These are phyloP conservation scores for Recurvomyces mirabilis DNA, from an alignment of 495 filamentous ascomycete species.

Conservation along the genomic window DNA sequence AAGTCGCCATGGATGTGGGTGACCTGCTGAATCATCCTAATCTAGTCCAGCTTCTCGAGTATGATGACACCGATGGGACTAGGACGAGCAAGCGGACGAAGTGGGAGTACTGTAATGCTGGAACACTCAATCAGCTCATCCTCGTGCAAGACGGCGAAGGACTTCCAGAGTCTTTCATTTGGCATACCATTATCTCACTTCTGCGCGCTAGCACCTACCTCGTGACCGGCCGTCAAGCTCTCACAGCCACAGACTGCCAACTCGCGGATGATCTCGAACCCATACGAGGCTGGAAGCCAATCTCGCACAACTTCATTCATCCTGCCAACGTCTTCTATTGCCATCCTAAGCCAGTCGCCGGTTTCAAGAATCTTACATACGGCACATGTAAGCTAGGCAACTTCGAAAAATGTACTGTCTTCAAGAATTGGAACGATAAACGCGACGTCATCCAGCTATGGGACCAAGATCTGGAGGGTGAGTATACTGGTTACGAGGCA, in stretches of 20 bases:
- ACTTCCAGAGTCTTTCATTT: constrained; percentile 3
- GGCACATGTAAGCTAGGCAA: constrained; percentile 3
- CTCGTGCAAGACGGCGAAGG: neutral
- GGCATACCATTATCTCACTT: constrained; percentile 5
- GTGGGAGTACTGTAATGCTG: constrained; percentile 2
- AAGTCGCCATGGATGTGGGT: neutral
- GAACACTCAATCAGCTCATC: neutral
- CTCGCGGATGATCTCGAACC: neutral
- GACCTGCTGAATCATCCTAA: neutral
- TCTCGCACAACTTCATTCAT: constrained; percentile 5
- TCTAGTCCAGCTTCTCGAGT: neutral
- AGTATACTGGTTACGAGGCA: constrained; percentile 3
- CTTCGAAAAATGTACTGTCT: neutral
- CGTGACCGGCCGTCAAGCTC: neutral
- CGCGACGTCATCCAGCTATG: neutral
- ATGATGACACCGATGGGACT: neutral
- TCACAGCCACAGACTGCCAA: neutral
- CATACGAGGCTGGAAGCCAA: neutral
- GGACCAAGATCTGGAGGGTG: neutral
- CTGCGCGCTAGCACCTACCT: neutral
- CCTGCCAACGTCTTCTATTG: constrained; percentile 6
- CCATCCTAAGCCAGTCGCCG: neutral
- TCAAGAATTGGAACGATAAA: neutral
- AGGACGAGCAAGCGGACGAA: neutral
- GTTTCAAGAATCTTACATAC: neutral